Conservation (phyloP, 371 early-diverging fungal species). For the Rhizopus stolonifer region DNA sequence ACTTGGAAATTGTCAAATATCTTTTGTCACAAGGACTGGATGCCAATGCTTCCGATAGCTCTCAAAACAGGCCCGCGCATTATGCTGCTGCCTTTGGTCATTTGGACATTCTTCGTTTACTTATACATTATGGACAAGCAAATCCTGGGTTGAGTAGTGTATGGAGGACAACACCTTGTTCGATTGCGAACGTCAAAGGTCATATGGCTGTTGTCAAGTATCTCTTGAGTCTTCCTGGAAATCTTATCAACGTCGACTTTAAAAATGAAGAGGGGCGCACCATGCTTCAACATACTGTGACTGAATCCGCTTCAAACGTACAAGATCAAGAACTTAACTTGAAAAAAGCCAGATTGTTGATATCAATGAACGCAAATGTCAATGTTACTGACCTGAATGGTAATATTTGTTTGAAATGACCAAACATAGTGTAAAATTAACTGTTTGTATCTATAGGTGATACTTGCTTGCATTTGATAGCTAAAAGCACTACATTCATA, state of each 20-base stretch:
- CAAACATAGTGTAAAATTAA: not conserved
- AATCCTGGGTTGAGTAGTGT: conserved; percentile 44
- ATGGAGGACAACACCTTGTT: conserved; percentile 61
- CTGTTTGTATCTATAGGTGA: conserved; percentile 20
- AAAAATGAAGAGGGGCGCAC: conserved; percentile 49
- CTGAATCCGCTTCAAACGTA: conserved; percentile 12
- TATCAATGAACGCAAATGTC: conserved; percentile 44
- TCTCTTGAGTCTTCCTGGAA: conserved; percentile 36
- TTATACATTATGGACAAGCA: conserved; percentile 46
- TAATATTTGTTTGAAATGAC: not conserved
- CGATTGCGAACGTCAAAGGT: conserved; percentile 62
- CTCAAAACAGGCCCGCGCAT: conserved; percentile 52
- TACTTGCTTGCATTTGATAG: conserved; percentile 50
- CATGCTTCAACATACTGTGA: conserved; percentile 48
- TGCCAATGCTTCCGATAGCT: conserved; percentile 49
- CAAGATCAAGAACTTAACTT: conserved; percentile 39
- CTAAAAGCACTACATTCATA: conserved; percentile 14
- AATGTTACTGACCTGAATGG: conserved; percentile 46
- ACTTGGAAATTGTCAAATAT: conserved; percentile 37
- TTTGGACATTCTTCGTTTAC: conserved; percentile 36
- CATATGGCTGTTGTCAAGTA: conserved; percentile 49
- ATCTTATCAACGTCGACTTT: conserved; percentile 45
- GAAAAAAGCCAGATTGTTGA: conserved; percentile 33
- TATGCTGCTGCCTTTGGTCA: conserved; percentile 63
- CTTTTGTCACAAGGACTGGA: conserved; percentile 49